Evolutionary conservation across 495 filamentous ascomycete species (phyloP).

Genomic region (Staphylotrichum longicolle): DNA sequence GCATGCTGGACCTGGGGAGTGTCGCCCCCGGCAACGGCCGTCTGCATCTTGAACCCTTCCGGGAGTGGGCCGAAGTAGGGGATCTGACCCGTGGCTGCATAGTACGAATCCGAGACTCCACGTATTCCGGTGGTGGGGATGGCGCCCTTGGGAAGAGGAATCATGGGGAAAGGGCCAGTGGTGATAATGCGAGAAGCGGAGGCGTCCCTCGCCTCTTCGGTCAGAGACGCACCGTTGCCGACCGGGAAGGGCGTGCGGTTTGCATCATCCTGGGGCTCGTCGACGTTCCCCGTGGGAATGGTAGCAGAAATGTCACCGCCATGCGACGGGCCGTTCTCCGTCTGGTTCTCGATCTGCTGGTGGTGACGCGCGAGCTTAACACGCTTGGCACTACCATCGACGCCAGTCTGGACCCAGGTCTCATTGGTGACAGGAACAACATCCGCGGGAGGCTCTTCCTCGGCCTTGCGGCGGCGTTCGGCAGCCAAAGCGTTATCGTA

Average conservation of each 20-base stretch:
- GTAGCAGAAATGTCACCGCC: neutral
- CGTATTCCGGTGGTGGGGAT: constrained; percentile 13
- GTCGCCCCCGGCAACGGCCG: neutral
- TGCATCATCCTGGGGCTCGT: constrained; percentile 6
- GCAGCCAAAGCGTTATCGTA: constrained; percentile 28
- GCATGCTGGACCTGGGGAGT: neutral
- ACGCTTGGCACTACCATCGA: constrained; percentile 38
- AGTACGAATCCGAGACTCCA: constrained; percentile 23
- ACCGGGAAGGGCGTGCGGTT: neutral
- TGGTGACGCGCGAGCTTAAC: constrained; percentile 41
- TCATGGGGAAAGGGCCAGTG: constrained; percentile 16
- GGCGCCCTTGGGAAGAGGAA: constrained; percentile 11
- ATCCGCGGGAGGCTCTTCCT: constrained; percentile 20
- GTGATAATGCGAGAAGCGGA: constrained; percentile 5
- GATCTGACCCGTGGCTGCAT: constrained; percentile 16
- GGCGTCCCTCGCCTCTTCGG: neutral
- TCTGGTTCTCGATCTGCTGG: constrained; percentile 20
- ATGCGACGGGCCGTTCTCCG: constrained; percentile 3
- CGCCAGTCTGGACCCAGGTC: constrained; percentile 35
- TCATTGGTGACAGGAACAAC: constrained; percentile 22
- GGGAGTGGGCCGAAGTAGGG: constrained; percentile 18
- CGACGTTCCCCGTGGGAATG: constrained; percentile 7
- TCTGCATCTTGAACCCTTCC: neutral
- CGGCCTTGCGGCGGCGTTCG: constrained; percentile 35
- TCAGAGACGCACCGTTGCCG: neutral